Base-by-base conservation (phyloP, 768 basidiomycete species). In the Tulasnella sp. region DNA sequence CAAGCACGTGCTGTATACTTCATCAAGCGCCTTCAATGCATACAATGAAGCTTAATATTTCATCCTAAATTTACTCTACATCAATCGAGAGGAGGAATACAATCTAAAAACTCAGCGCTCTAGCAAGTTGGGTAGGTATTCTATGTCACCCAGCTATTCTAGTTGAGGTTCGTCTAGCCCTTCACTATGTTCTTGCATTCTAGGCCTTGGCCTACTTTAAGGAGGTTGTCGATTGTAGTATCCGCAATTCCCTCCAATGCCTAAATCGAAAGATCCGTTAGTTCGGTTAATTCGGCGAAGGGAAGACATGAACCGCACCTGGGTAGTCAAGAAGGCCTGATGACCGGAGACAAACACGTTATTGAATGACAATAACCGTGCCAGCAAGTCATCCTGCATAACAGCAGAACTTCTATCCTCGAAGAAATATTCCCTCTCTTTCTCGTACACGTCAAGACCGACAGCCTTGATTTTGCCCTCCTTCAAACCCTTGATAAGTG, bases 371-470 rank as follows among this genome's bases (percentile, higher is more conserved):
- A 59, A 25, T 5, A 59, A 50, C 7, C 58, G 45, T 6, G 54
- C 46, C 13, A 59, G 51, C 7, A 48, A 34, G 44, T 59, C 58
- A 35, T 59, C 58, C 16, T 59, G 58, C 19, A 59, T 59, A 29
- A 57, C 54, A 19, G 46, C 46, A 33, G 48, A 54, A 13, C 45
- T 44, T 20, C 44, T 45, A 31, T 59, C 58, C 20, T 53, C 32
- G 50, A 58, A 59, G 37, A 59, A 59, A 41, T 56, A 53, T 31
- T 53, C 58, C 43, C 48, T 41, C 39, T 59, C 58, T 24, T 57
- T 44, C 37, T 58, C 58, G 42, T 58, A 60, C 41, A 60, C 59
- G 42, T 60, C 59, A 45, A 60, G 47, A 13, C 52, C 59, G 13
- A 58, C 59, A 3, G 58, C 55, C 5, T 35, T 39, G 37, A 60